Evolutionary conservation across 441 rosid species (phyloP), one percentile per base, ranked within the genome.

Genomic region (Erodium texanum): DNA sequence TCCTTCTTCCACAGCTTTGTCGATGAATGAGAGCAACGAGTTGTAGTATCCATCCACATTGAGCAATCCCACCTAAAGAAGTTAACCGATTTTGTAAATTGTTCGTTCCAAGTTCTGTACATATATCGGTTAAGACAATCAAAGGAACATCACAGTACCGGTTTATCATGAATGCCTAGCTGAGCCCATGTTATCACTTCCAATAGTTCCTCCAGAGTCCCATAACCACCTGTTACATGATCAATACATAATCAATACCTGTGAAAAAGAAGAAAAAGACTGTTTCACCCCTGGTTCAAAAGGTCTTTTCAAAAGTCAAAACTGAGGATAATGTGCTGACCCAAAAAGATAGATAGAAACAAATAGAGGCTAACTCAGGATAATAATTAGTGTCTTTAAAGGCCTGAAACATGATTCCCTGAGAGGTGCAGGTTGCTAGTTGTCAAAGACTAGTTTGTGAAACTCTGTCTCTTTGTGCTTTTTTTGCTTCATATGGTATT

Each of bases 151-250:
- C 43, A 38, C 1, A 38, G 22, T 76, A 88, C 93, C 58, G 93
- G 93, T 69, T 88, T 88, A 11, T 88, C 89, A 64, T 88, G 93
- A 69, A 88, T 88, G 66, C 93, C 90, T 36, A 88, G 90, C 70
- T 88, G 93, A 68, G 93, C 93, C 93, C 93, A 88, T 70, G 93
- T 84, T 64, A 88, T 88, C 63, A 84, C 93, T 71, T 88, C 93
- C 65, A 88, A 87, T 68, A 88, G 82, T 73, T 88, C 93, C 75
- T 88, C 93, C 75, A 88, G 81, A 34, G 93, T 88, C 24, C 93
- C 93, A 77, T 88, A 88, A 48, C 93, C 93, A 77, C 93, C 93
- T 88, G 84, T 24, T 24, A 24, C 66, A 81, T 3, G 36, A 52
- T 69, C 38, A 34, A 34, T 34, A 7, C 8, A 34, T 34, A 34